phyloP scores from a whole-genome alignment of 352 stramenopile species.

The Peronospora belbahrii region DNA sequence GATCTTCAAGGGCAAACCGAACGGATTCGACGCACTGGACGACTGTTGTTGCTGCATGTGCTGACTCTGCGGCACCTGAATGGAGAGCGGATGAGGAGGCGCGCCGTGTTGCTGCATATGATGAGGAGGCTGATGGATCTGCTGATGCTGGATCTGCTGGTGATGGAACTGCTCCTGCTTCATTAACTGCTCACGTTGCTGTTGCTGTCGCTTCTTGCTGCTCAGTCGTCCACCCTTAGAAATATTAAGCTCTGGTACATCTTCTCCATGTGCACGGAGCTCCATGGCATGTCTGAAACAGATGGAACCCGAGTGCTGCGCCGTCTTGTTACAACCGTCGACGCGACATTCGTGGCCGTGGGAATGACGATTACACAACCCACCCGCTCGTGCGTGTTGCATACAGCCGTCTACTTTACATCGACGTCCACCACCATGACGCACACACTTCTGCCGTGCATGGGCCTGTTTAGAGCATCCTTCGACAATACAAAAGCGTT shows the following conservation, averaged over 20 bases:
- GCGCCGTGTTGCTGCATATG: constrained; percentile 14
- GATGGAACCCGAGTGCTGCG: constrained; percentile 68
- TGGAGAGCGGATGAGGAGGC: constrained; percentile 23
- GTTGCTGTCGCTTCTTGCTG: constrained; percentile 65
- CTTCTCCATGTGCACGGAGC: constrained; percentile 55
- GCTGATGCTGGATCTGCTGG: constrained; percentile 53
- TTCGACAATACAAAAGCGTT: constrained; percentile 77
- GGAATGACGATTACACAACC: constrained; percentile 69
- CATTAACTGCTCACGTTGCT: constrained; percentile 58
- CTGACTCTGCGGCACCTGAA: constrained; percentile 27
- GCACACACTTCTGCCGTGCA: constrained; percentile 67
- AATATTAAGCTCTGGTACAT: constrained; percentile 69
- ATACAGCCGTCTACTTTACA: constrained; percentile 71
- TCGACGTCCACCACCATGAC: constrained; percentile 55
- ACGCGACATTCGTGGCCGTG: constrained; percentile 67
- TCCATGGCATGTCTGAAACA: constrained; percentile 77
- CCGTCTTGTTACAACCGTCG: constrained; percentile 74
- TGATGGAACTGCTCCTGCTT: constrained; percentile 77
- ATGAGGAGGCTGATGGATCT: constrained; percentile 39
- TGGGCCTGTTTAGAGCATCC: constrained; percentile 74
- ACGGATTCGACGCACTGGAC: constrained; percentile 33
- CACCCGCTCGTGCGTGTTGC: constrained; percentile 62
- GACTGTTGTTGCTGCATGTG: constrained; percentile 22
- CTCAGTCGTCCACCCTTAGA: constrained; percentile 62
- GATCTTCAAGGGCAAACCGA: constrained; percentile 63